These are phyloP conservation scores for Alternaria atra DNA, from an alignment of 2,329 filamentous ascomycete species.

Conservation along the genomic window DNA sequence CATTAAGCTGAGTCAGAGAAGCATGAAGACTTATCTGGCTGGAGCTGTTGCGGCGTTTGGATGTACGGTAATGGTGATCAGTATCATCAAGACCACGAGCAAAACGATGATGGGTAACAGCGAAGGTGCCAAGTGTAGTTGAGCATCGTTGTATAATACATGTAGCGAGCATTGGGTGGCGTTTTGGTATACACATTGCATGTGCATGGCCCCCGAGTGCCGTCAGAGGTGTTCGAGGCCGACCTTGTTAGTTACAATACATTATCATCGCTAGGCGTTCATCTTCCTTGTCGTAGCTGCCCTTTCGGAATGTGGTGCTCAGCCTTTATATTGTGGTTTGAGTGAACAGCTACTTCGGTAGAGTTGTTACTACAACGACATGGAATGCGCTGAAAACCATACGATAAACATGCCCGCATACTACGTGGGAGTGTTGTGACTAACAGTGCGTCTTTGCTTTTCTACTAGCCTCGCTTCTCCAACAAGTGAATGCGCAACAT, in stretches of 20 bases:
- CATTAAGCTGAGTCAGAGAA: conserved; percentile 86
- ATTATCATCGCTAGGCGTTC: background rate
- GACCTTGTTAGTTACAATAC: background rate
- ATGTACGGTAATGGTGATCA: conserved; percentile 77
- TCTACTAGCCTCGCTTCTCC: background rate
- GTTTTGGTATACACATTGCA: conserved; percentile 17
- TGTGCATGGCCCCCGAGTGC: conserved; percentile 2
- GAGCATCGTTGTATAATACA: conserved; percentile 28
- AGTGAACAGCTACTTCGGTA: background rate
- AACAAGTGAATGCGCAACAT: background rate
- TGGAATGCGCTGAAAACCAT: background rate
- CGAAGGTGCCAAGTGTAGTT: conserved; percentile 38
- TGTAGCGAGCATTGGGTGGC: conserved; percentile 30
- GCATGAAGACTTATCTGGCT: conserved; percentile 76
- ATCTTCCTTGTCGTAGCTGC: background rate
- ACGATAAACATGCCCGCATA: background rate
- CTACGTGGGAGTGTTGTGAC: background rate
- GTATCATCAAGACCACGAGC: conserved; percentile 42
- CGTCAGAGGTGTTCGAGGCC: background rate
- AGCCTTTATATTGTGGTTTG: background rate
- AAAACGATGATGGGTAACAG: conserved; percentile 38
- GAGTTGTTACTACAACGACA: background rate
- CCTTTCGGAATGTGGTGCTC: background rate
- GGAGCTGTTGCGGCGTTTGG: conserved; percentile 81
- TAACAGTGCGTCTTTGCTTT: background rate